These are phyloP conservation scores for Microascus cirrosus DNA, from an alignment of 2,329 filamentous ascomycete species.

Conservation along the genomic window DNA sequence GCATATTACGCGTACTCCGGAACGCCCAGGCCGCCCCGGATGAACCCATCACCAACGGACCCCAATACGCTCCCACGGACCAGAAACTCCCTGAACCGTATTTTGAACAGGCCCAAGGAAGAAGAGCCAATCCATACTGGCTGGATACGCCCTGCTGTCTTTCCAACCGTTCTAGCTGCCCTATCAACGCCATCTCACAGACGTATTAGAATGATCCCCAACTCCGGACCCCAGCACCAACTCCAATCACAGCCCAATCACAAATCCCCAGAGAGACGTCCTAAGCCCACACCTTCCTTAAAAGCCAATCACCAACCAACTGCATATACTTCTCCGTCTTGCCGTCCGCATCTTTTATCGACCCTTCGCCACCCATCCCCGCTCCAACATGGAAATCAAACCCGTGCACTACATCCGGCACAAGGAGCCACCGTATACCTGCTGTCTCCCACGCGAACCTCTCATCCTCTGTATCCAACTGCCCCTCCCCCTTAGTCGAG, in stretches of 20 bases:
- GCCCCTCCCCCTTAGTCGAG: constrained; percentile 3
- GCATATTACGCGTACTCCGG: no score
- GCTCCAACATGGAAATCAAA: constrained; percentile 19
- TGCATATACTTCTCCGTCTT: constrained; percentile 19
- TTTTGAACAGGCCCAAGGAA: no score
- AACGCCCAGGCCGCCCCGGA: no score
- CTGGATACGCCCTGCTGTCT: no score
- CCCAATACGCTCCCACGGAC: no score
- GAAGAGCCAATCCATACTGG: no score
- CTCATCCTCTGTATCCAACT: constrained; percentile 18
- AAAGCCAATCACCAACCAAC: constrained; percentile 18
- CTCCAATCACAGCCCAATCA: neutral
- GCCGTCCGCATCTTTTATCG: constrained; percentile 14
- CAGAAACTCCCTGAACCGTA: no score
- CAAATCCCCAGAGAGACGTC: neutral
- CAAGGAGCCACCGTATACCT: constrained; percentile 25
- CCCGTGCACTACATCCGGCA: constrained; percentile 28
- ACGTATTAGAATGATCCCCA: no score
- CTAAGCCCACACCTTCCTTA: constrained; percentile 16
- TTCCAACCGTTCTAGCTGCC: no score
- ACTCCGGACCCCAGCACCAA: neutral
- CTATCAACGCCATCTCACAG: no score
- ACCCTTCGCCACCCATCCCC: constrained; percentile 16
- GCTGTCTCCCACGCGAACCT: constrained; percentile 21
- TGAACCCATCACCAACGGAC: no score